Base-by-base conservation (phyloP, 2,329 filamentous ascomycete genomes). In the Myriosclerotinia scirpicola region DNA sequence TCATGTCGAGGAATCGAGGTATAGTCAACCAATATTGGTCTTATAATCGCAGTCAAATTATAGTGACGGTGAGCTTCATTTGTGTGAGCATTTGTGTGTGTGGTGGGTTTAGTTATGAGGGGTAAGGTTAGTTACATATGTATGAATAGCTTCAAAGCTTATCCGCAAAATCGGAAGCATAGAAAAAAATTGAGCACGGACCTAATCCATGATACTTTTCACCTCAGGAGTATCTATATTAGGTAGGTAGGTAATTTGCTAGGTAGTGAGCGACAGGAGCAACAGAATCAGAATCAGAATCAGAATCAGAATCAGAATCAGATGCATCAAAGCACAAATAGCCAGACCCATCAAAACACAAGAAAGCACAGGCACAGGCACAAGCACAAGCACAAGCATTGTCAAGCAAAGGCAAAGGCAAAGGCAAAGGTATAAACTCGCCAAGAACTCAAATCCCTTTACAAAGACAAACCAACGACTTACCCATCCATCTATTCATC, bases 111-210 rank as follows among this genome's bases (percentile, higher is more conserved):
- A 26, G 26, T 26, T 26, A 3, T 26, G 26, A 26, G 26, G 26
- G 26, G 26, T 26, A 26, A 26, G 26, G 26, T 26, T 26, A 26
- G 2, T 26, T 26, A 26, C 3, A 2, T 26, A 26, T 26, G 26
- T 26, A 26, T 52, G 46, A 50, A 17, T 40, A 53, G 54, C 15
- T 64, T 55, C 50, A 12, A 40, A 38, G 17, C 30, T 60, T 30
- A 17, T 36, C 3, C 30, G 59, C 59, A 52, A 48, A 60, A 53
- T 20, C 44, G 36, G 12, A n/a, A 26, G 52, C 20, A 38, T 46
- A 15, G 1, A 20, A 61, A 61, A 61, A 54, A n/a, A 11, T 46
- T 34, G 55, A 44, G 64, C 64, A 66, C 64, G 36, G 64, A 66
- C 64, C 34, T 5, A 22, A 36, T 50, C 53, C 2, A 26, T 15